phyloP scores from a whole-genome alignment of 1,139 yeast genomes.

The Blastobotrys arbuscula region DNA sequence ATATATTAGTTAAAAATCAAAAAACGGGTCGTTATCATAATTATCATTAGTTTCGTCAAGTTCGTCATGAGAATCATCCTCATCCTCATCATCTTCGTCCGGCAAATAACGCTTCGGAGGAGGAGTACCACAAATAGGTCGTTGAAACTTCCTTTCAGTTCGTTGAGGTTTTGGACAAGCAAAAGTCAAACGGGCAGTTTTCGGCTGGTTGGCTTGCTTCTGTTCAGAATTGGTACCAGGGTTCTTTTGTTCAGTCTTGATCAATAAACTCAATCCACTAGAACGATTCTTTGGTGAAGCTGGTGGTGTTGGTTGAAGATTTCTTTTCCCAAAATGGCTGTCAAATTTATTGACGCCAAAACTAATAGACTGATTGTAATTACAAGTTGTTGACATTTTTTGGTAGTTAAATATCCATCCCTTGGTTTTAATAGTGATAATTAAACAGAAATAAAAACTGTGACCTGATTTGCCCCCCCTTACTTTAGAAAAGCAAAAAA shows the following conservation, averaged over 20 bases:
- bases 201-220: not conserved
- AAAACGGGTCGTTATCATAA: not conserved
- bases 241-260: not conserved
- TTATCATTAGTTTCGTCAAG: not conserved
- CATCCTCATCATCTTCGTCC: slow-evolving; percentile 3
- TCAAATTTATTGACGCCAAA: not conserved
- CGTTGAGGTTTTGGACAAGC: slow-evolving; percentile 14
- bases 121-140: slow-evolving; percentile 9
- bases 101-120: slow-evolving; percentile 6
- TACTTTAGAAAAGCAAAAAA: too few relatives aligned
- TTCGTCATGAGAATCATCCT: slow-evolving; percentile 1
- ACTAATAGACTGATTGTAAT: not conserved
- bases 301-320: slow-evolving; percentile 8
- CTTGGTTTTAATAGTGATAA: too few relatives aligned
- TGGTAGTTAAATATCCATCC: too few relatives aligned
- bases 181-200: slow-evolving; percentile 11
- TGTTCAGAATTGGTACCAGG: not conserved
- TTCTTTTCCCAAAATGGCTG: not conserved
- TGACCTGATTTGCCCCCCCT: too few relatives aligned
- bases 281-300: slow-evolving; percentile 1
- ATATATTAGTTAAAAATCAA: not conserved
- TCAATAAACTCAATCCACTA: slow-evolving; percentile 1
- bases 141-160: slow-evolving; percentile 4
- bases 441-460: too few relatives aligned
- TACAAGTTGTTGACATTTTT: not conserved